Conservation (phyloP, 768 basidiomycete genomes). For the Panellus pusillus region DNA sequence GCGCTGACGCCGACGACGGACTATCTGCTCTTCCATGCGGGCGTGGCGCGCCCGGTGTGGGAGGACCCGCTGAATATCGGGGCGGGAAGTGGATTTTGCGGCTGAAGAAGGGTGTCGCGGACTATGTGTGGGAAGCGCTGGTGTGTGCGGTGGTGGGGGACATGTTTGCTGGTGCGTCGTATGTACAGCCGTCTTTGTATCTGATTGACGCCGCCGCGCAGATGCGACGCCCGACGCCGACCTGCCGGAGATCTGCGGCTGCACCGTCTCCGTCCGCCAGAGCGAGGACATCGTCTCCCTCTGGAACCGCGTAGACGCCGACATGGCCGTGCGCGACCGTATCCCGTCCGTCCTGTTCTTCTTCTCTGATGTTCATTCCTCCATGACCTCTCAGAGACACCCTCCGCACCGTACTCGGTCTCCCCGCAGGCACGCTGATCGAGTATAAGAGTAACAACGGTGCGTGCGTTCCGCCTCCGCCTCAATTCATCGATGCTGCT, state of each 20-base stretch:
- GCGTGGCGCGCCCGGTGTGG: slow-evolving; percentile 90
- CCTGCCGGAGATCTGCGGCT: slow-evolving; percentile 83
- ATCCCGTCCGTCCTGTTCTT: slow-evolving; percentile 85
- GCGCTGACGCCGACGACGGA: slow-evolving; percentile 87
- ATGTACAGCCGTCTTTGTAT: neutral
- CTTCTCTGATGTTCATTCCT: neutral
- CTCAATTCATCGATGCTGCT: neutral
- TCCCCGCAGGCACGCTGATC: slow-evolving; percentile 79
- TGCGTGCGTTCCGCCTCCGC: slow-evolving; percentile 28
- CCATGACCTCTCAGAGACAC: slow-evolving; percentile 59
- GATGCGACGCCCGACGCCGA: neutral
- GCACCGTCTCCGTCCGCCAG: slow-evolving; percentile 90
- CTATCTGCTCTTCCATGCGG: slow-evolving; percentile 87
- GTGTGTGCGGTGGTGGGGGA: slow-evolving; percentile 88
- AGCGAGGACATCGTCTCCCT: slow-evolving; percentile 92
- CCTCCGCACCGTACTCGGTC: slow-evolving; percentile 70
- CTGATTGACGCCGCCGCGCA: neutral
- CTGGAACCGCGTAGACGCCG: slow-evolving; percentile 86
- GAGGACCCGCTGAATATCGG: slow-evolving; percentile 87
- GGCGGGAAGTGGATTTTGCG: slow-evolving; percentile 98
- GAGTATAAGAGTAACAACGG: slow-evolving; percentile 96
- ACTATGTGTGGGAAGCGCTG: slow-evolving; percentile 89
- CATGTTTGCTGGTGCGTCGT: slow-evolving; percentile 62
- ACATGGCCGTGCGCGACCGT: slow-evolving; percentile 72
- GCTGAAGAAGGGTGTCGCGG: slow-evolving; percentile 85